A percentile compares a stretch with the other conserved stretches of the same genome.
These are phyloP conservation scores for Acacia acuminata DNA, from an alignment of 306 rosid genomes.

Conservation along the genomic window DNA sequence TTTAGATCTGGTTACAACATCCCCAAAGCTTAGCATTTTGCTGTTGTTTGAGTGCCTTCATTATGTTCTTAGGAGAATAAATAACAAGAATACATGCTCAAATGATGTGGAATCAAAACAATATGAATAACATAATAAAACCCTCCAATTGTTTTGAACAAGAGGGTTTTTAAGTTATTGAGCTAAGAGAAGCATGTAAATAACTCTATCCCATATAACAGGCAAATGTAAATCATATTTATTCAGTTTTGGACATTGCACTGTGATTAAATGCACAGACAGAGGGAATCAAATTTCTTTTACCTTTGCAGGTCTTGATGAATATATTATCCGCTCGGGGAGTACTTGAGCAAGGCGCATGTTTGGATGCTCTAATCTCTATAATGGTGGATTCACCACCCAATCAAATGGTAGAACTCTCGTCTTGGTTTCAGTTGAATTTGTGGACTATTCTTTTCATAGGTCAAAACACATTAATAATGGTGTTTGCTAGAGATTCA, in stretches of 20 bases:
- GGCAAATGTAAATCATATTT: constrained; percentile 21
- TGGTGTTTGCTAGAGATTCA: constrained; percentile 1
- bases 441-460: not conserved
- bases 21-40: not conserved
- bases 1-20: not conserved
- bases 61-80: not conserved
- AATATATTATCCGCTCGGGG: constrained; percentile 77
- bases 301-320: constrained; percentile 72
- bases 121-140: not conserved
- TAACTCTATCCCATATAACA: not conserved
- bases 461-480: not conserved
- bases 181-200: constrained; percentile 6
- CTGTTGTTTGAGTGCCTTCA: not conserved
- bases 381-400: constrained; percentile 87
- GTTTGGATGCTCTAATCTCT: constrained; percentile 85
- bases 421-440: not conserved
- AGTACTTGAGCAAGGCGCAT: constrained; percentile 83
- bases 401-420: constrained; percentile 79
- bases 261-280: constrained; percentile 1
- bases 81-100: not conserved
- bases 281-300: not conserved
- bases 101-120: not conserved
- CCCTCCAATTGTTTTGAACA: not conserved
- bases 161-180: not conserved
- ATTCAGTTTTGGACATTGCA: not conserved